These are phyloP conservation scores for Talaromyces sp. DNA, from an alignment of 2,329 filamentous ascomycete genomes.

Conservation along the genomic window DNA sequence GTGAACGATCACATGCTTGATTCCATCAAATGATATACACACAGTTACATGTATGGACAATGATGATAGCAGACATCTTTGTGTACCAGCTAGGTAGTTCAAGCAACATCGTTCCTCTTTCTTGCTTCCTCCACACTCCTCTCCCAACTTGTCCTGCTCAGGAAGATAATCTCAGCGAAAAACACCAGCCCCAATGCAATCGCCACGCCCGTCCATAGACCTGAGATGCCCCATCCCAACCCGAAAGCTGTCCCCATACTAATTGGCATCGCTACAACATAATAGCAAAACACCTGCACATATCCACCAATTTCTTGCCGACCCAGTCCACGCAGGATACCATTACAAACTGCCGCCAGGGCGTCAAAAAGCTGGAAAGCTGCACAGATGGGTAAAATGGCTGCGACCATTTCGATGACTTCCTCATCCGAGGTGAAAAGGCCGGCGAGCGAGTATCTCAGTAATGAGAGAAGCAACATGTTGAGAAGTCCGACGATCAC, in stretches of 20 bases:
- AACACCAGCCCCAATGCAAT: slow-evolving; percentile 63
- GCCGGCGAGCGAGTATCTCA: slow-evolving; percentile 70
- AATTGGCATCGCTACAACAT: slow-evolving; percentile 78
- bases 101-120: slow-evolving; percentile 51
- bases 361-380: slow-evolving; percentile 89
- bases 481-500: slow-evolving; percentile 76
- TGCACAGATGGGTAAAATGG: slow-evolving; percentile 74
- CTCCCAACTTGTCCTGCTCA: slow-evolving; percentile 55
- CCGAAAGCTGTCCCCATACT: slow-evolving; percentile 76
- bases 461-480: slow-evolving; percentile 62
- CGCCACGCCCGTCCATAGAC: slow-evolving; percentile 77
- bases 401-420: slow-evolving; percentile 65
- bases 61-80: neutral
- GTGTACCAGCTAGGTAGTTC: neutral
- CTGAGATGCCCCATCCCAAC: slow-evolving; percentile 70
- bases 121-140: slow-evolving; percentile 60
- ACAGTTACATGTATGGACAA: no score
- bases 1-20: neutral
- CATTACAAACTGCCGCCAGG: slow-evolving; percentile 74
- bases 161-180: slow-evolving; percentile 55
- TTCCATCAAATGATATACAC: neutral
- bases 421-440: slow-evolving; percentile 74
- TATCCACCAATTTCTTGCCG: slow-evolving; percentile 88
- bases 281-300: slow-evolving; percentile 82
- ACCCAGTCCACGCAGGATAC: slow-evolving; percentile 80